Conservation (phyloP, 2,329 filamentous ascomycete species). For the Passalora sequoiae region DNA sequence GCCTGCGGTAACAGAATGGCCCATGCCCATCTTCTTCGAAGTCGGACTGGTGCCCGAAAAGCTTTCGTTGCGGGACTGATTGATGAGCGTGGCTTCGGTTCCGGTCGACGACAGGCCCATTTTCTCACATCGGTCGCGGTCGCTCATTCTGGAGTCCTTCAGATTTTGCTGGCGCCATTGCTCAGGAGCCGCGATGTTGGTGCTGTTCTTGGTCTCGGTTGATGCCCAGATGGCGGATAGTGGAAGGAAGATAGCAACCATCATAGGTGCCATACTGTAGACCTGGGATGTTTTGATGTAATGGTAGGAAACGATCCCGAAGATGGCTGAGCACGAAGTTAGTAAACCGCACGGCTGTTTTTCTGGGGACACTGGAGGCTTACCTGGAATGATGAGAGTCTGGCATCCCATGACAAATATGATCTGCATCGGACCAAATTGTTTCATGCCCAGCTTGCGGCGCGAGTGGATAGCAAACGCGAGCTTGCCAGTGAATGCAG, state of each 20-base stretch:
- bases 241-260: conserved; percentile 59
- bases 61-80: conserved; percentile 12
- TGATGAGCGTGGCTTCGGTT: conserved; percentile 21
- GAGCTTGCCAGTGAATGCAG: conserved; percentile 59
- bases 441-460: conserved; percentile 52
- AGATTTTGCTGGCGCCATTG: conserved; percentile 16
- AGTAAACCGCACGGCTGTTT: conserved; percentile 7
- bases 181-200: conserved; percentile 24
- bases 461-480: conserved; percentile 54
- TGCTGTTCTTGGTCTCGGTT: conserved; percentile 29
- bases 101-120: conserved; percentile 13
- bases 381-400: conserved; percentile 61
- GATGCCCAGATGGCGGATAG: conserved; percentile 63
- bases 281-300: conserved; percentile 47
- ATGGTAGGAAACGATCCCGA: conserved; percentile 55
- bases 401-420: conserved; percentile 65
- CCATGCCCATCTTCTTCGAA: conserved; percentile 13
- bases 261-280: conserved; percentile 51
- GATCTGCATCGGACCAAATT: conserved; percentile 61
- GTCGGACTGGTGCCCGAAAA: conserved; percentile 12
- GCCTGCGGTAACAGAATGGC: conserved; percentile 9
- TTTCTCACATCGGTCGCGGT: conserved; percentile 20
- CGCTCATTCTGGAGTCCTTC: conserved; percentile 12
- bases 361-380: conserved; percentile 23
- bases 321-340: conserved; percentile 47